Evolutionary conservation across 805 yeast genomes (phyloP), one percentile per base, ranked within the genome.

Genomic region (Millerozyma miso): DNA sequence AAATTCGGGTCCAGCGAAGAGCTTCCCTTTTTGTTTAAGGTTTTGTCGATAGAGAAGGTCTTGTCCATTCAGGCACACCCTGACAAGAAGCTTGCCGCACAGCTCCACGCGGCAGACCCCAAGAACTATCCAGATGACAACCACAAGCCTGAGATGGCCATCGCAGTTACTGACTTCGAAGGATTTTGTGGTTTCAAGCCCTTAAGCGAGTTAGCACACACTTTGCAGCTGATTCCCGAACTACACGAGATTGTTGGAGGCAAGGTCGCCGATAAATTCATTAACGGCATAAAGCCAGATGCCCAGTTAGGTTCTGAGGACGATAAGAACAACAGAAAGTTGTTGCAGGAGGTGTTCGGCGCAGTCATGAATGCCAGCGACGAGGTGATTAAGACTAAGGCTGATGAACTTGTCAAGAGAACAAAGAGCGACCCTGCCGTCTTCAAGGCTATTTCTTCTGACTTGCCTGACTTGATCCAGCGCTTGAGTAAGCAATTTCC

Each of bases 101-200:
- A 79, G 49, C 74, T 93, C 55, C 96, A 85, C 58, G 76, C 76
- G 14, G 67, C 73, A 20, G 98, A 93, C 68, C 98, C 99, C 43
- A 80, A 81, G 56, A 86, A 93, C 69, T 93, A 93, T 63, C 98
- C 98, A 3, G 99, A 93, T 69, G 95, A 84, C 63, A 93, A 93
- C 72, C 99, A 93, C 69, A 93, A 93, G 73, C 99, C 99, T n/a
- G 99, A 93, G 67, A 93, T 93, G 99, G 98, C 99, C 39, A 80
- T 93, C 58, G 99, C 99, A 6, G 82, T 93, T 41, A 90, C 98
- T 17, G 87, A 80, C 47, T 93, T 93, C 56, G 98, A 93, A 71
- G 98, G 97, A 0, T 91, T 93, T 69, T 93, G 99, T 67, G 99
- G 99, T 0, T 93, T 93, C 73, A 84, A 93, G 61, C 99, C 99